Conservation (phyloP, 2,329 filamentous ascomycete species). For the Capronia americana region DNA sequence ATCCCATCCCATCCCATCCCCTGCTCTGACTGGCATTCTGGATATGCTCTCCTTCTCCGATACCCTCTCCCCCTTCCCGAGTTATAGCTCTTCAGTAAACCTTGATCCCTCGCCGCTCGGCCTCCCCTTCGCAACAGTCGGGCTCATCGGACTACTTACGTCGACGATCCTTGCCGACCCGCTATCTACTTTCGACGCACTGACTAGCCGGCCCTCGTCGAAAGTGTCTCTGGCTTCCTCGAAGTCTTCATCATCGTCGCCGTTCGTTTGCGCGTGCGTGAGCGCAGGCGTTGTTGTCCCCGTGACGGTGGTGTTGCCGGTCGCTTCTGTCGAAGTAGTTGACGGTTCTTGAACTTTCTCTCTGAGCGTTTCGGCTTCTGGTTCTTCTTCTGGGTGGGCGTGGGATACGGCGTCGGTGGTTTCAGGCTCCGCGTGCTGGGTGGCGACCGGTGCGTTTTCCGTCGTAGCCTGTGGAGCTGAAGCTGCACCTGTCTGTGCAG, state of each 20-base stretch:
- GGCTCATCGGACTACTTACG: constrained; percentile 24
- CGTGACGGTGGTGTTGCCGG: constrained; percentile 19
- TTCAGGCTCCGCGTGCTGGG: neutral
- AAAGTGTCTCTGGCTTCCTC: constrained; percentile 41
- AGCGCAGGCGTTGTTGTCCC: constrained; percentile 32
- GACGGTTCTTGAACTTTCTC: constrained; percentile 32
- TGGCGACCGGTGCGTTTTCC: neutral
- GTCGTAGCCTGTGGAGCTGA: neutral
- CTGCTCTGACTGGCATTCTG: neutral
- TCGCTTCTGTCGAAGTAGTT: constrained; percentile 28
- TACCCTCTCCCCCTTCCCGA: too few species aligned
- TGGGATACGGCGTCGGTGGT: constrained; percentile 6
- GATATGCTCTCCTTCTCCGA: neutral
- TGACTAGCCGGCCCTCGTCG: constrained; percentile 31
- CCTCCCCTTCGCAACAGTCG: constrained; percentile 13
- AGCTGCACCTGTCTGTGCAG: constrained; percentile 10
- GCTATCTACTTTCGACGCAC: constrained; percentile 35
- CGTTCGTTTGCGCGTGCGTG: constrained; percentile 27
- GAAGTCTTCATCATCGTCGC: constrained; percentile 36
- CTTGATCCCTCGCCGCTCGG: constrained; percentile 28
- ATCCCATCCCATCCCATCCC: neutral
- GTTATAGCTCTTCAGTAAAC: constrained; percentile 38
- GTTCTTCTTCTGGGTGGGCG: constrained; percentile 20
- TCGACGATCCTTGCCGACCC: constrained; percentile 27
- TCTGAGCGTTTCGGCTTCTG: constrained; percentile 24